These are phyloP conservation scores for Corinectria fuckeliana DNA, from an alignment of 2,329 filamentous ascomycete genomes.

Conservation along the genomic window DNA sequence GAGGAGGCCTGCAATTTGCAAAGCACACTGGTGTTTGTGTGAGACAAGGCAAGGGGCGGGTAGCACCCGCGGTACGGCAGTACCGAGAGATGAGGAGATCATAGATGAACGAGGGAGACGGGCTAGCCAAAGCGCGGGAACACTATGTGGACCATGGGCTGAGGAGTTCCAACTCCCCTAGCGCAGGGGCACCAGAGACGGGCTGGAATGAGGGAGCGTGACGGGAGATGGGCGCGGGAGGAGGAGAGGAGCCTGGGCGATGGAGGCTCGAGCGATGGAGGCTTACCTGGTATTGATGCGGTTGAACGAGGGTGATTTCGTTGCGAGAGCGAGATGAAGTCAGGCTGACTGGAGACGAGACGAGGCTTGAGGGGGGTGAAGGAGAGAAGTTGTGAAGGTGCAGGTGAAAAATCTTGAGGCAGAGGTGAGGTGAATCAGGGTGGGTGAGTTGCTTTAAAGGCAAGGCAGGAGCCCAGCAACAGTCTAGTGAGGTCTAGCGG, in stretches of 20 bases:
- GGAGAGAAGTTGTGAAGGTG: conserved; percentile 34
- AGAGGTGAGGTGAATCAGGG: conserved; percentile 30
- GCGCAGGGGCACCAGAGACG: conserved; percentile 13
- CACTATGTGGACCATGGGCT: conserved; percentile 25
- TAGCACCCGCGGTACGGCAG: conserved; percentile 30
- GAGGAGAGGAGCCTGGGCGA: neutral
- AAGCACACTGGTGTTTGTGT: conserved; percentile 37
- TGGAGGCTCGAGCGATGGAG: neutral
- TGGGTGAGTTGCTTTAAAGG: conserved; percentile 35
- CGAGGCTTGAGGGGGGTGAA: conserved; percentile 19
- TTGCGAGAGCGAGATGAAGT: conserved; percentile 27
- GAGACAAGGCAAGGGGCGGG: conserved; percentile 39
- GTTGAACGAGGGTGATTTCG: conserved; percentile 30
- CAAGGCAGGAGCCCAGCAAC: conserved; percentile 24
- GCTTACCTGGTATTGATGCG: conserved; percentile 31
- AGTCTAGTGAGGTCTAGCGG: conserved; percentile 28
- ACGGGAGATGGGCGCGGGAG: neutral
- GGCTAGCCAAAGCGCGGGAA: conserved; percentile 20
- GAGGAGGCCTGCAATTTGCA: conserved; percentile 18
- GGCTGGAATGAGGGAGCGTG: neutral
- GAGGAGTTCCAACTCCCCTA: neutral
- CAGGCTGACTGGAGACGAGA: conserved; percentile 20
- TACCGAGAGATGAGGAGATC: conserved; percentile 24
- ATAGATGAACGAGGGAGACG: conserved; percentile 10
- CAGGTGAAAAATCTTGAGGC: conserved; percentile 27